These are phyloP conservation scores for Microdochium bolleyi DNA, from an alignment of 2,329 filamentous ascomycete genomes.

Conservation along the genomic window DNA sequence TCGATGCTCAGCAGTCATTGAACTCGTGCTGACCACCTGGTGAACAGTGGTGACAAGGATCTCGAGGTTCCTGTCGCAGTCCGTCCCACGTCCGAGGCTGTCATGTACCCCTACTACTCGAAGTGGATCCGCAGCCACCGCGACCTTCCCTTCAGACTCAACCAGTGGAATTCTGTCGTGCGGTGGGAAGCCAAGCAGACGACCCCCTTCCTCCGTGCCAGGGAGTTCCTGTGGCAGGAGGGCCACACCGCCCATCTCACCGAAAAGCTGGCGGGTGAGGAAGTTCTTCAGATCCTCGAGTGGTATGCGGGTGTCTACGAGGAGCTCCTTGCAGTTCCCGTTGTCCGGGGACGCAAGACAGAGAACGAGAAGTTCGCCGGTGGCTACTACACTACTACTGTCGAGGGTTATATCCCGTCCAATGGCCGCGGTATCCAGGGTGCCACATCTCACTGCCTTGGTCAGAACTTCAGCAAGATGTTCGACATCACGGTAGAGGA, in stretches of 20 bases:
- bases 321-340: conserved; percentile 86
- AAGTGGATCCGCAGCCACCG: conserved; percentile 97
- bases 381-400: conserved; percentile 92
- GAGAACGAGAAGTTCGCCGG: conserved; percentile 98
- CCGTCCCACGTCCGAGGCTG: conserved; percentile 59
- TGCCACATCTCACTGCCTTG: conserved; percentile 84
- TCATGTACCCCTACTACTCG: conserved; percentile 27
- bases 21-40: conserved; percentile 14
- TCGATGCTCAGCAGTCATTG: conserved; percentile 1
- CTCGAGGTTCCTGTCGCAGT: conserved; percentile 73
- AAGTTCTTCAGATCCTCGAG: conserved; percentile 89
- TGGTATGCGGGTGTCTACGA: conserved; percentile 90
- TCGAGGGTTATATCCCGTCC: conserved; percentile 92
- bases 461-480: conserved; percentile 99
- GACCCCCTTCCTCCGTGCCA: conserved; percentile 77
- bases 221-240: conserved; percentile 65
- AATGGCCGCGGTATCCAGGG: conserved; percentile 97
- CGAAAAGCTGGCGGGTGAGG: conserved; percentile 69
- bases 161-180: conserved; percentile 93
- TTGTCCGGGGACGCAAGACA: conserved; percentile 89
- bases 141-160: conserved; percentile 86
- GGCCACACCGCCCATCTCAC: conserved; percentile 71
- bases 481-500: conserved; percentile 98
- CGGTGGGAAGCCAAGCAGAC: conserved; percentile 97
- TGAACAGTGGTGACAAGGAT: conserved; percentile 72